These are phyloP conservation scores for Neophaeococcomyces aloes DNA, from an alignment of 2,329 filamentous ascomycete genomes.

Conservation along the genomic window DNA sequence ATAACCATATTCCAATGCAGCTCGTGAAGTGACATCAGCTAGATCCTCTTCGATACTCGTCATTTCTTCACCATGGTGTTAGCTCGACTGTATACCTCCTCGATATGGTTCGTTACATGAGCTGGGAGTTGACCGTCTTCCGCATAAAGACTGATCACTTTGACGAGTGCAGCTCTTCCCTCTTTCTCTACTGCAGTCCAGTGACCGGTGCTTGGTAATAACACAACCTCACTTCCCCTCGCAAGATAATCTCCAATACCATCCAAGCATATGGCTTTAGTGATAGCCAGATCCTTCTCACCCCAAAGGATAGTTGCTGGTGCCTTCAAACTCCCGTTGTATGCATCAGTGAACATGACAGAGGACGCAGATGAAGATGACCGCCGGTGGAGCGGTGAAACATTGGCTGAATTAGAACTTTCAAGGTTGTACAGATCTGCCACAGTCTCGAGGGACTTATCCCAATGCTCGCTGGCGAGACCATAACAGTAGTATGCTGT, in stretches of 20 bases:
- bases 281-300: conserved; percentile 41
- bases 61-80: conserved; percentile 18
- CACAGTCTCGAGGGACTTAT: conserved; percentile 42
- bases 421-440: conserved; percentile 37
- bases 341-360: conserved; percentile 34
- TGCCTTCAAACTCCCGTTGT: conserved; percentile 39
- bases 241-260: conserved; percentile 44
- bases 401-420: conserved; percentile 15
- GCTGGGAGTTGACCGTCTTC: conserved; percentile 10
- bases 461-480: conserved; percentile 37
- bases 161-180: conserved; percentile 34
- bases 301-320: conserved; percentile 46
- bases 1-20: no score
- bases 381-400: conserved; percentile 15
- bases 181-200: conserved; percentile 43
- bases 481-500: conserved; percentile 46
- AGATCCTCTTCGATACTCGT: neutral
- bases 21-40: no score
- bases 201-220: conserved; percentile 42
- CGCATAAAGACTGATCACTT: conserved; percentile 15
- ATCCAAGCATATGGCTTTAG: conserved; percentile 39
- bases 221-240: conserved; percentile 40
- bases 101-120: conserved; percentile 15
- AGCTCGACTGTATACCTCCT: conserved; percentile 19
- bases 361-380: conserved; percentile 16